A percentile compares a stretch with the other conserved stretches of the same genome.
Evolutionary conservation across 2,329 filamentous ascomycete species (phyloP).

Genomic region (Neodidymelliopsis sp.): DNA sequence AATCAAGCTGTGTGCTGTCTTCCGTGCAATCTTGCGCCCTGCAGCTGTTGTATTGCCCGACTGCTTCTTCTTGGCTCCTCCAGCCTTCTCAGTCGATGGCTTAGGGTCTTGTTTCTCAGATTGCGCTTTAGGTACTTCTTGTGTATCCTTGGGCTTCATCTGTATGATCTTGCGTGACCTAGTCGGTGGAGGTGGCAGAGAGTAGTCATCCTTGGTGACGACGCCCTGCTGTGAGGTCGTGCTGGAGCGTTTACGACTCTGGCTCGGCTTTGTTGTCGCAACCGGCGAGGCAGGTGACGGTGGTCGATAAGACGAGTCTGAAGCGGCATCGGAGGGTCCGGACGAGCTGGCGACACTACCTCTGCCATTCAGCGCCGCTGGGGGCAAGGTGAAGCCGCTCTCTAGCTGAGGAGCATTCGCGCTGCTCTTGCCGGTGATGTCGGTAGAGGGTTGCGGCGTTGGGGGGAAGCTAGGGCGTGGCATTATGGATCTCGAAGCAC

Average conservation of each 20-base stretch:
- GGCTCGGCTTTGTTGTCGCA: constrained; percentile 39
- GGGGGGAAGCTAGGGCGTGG: constrained; percentile 70
- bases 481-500: constrained; percentile 58
- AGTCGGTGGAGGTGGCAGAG: constrained; percentile 89
- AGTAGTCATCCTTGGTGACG: constrained; percentile 70
- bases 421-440: constrained; percentile 77
- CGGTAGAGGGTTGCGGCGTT: constrained; percentile 81
- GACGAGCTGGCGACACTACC: constrained; percentile 56
- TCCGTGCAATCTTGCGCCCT: constrained; percentile 92
- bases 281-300: constrained; percentile 51
- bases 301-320: constrained; percentile 61
- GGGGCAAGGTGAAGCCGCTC: constrained; percentile 76
- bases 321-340: constrained; percentile 56
- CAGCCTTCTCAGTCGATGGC: constrained; percentile 26
- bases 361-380: constrained; percentile 69
- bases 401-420: constrained; percentile 68
- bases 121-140: constrained; percentile 33
- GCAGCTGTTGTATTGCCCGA: constrained; percentile 74
- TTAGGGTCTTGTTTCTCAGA: constrained; percentile 33
- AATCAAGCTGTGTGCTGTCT: constrained; percentile 95
- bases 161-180: constrained; percentile 96
- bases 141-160: constrained; percentile 75
- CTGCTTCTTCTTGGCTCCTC: constrained; percentile 76
- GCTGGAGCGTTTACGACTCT: constrained; percentile 43
- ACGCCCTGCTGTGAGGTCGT: constrained; percentile 40